Conservation (phyloP, 2,329 filamentous ascomycete genomes). For the Aureobasidium sp. region DNA sequence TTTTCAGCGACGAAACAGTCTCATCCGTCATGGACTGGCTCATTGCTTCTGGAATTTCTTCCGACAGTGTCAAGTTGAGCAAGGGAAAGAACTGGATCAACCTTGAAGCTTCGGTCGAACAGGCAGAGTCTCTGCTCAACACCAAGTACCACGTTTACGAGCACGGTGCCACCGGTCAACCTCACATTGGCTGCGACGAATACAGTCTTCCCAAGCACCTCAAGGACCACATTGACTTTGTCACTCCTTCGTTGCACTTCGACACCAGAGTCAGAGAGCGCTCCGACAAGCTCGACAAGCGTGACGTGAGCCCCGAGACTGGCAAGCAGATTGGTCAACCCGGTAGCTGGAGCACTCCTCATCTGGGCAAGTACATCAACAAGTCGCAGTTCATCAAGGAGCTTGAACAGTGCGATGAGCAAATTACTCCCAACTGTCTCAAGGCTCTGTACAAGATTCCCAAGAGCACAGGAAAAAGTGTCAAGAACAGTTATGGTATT, state of each 20-base stretch:
- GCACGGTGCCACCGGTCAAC: slow-evolving; percentile 32
- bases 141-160: slow-evolving; percentile 48
- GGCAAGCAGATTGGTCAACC: slow-evolving; percentile 25
- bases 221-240: slow-evolving; percentile 30
- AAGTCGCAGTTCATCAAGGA: slow-evolving; percentile 25
- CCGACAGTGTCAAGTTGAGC: slow-evolving; percentile 43
- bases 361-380: slow-evolving; percentile 22
- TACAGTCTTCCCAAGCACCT: slow-evolving; percentile 31
- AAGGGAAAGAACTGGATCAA: slow-evolving; percentile 48
- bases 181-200: slow-evolving; percentile 34
- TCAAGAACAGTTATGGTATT: slow-evolving; percentile 47
- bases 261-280: slow-evolving; percentile 30
- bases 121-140: slow-evolving; percentile 48
- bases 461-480: slow-evolving; percentile 30
- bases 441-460: slow-evolving; percentile 33
- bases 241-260: slow-evolving; percentile 37
- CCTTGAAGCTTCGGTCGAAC: slow-evolving; percentile 48
- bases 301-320: slow-evolving; percentile 20
- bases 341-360: slow-evolving; percentile 28
- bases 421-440: slow-evolving; percentile 52
- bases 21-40: slow-evolving; percentile 48
- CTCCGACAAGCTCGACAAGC: slow-evolving; percentile 21
- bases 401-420: slow-evolving; percentile 42
- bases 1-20: slow-evolving; percentile 5
- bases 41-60: slow-evolving; percentile 44